Evolutionary conservation across 768 basidiomycete genomes (phyloP).

Genomic region (Trametes cubensis): DNA sequence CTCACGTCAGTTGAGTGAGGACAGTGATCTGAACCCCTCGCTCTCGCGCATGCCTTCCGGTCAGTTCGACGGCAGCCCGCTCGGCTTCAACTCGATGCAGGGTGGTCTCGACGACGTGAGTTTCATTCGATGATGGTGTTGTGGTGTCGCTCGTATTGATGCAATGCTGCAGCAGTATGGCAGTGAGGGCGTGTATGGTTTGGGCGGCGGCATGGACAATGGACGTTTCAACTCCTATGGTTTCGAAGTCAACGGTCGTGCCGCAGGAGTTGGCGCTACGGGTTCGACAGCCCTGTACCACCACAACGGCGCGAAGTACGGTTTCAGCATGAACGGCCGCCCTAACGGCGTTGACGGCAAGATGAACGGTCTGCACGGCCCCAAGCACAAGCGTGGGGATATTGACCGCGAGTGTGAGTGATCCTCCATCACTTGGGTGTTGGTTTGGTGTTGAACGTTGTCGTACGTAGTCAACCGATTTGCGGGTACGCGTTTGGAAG

Average conservation of each 20-base stretch:
- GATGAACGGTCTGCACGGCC: conserved; percentile 88
- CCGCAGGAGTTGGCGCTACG: conserved; percentile 40
- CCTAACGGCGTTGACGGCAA: conserved; percentile 62
- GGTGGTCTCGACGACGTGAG: conserved; percentile 60
- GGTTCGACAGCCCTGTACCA: conserved; percentile 81
- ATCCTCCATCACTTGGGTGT: conserved; percentile 19
- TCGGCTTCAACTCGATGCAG: conserved; percentile 59
- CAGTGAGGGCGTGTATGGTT: conserved; percentile 53
- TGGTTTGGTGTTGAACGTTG: neutral
- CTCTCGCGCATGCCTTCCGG: conserved; percentile 62
- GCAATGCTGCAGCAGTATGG: conserved; percentile 50
- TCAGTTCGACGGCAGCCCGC: conserved; percentile 55
- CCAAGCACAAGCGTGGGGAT: conserved; percentile 94
- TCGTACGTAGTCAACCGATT: conserved; percentile 83
- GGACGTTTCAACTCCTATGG: conserved; percentile 61
- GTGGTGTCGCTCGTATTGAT: neutral
- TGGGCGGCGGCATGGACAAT: conserved; percentile 51
- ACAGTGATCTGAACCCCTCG: conserved; percentile 71
- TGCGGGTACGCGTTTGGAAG: conserved; percentile 93
- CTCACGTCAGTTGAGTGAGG: conserved; percentile 49
- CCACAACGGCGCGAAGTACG: conserved; percentile 78
- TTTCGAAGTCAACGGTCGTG: conserved; percentile 51
- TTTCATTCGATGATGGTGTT: conserved; percentile 23
- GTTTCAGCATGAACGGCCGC: conserved; percentile 62
- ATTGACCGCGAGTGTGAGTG: conserved; percentile 80